Base-by-base conservation (phyloP, 345 rosid species). In the Eucalyptus marginata region DNA sequence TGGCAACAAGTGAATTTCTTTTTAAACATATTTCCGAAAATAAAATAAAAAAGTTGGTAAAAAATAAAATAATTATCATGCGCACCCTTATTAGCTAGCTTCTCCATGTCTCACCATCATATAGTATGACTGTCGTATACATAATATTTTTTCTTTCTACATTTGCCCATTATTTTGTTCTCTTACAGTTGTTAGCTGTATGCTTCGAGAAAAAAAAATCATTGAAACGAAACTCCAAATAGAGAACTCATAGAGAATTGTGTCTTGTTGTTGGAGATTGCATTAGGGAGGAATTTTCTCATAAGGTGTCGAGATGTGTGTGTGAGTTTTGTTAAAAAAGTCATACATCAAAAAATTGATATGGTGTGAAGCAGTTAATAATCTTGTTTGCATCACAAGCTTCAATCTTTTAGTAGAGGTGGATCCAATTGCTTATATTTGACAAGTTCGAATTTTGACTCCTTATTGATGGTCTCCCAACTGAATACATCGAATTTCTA, bases 81-180 rank as follows among this genome's bases (percentile, higher is more conserved):
- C 0, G 4, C 10, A 18, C 24, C 24, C 24, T 52, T 15, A 2
- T n/a, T 14, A 5, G 10, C 79, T 0, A 10, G 24, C 43, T 33
- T 68, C 40, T 66, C 43, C 43, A 33, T 10, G 24, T 33, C 43
- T 68, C 80, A 68, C 18, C 22, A 15, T 16, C 36, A 33, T 33
- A 8, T 16, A 5, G 13, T 16, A 8, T 68, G 43, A 33, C 2
- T 8, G 12, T 68, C 13, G 10, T 9, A 68, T 17, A 17, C 24
- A 9, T 9, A 33, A 33, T 2, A 36, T 22, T 68, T 33, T 17
- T 20, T 1, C 80, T 68, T 36, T n/a, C 76, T 33, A 66, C 36
- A 17, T 9, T 66, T 8, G 76, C 20, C 76, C 1, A n/a, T 15
- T n/a, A n/a, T n/a, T 66, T 66, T 66, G 16, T 14, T 64, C 36